phyloP scores from a whole-genome alignment of 257 asterid genomes.

The Pogostemon cablin region DNA sequence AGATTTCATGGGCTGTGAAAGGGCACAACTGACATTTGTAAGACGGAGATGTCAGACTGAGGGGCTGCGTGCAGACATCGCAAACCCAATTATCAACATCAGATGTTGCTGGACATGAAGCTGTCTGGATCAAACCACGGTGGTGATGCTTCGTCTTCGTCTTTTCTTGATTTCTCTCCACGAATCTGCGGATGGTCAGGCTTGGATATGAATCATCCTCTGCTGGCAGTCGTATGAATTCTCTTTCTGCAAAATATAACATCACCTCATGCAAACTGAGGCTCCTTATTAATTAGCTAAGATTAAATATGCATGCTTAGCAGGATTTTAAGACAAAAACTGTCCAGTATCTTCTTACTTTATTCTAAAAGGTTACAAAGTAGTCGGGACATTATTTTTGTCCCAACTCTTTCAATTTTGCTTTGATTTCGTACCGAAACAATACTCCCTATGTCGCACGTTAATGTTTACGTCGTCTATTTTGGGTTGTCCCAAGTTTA shows the following conservation, averaged over 20 bases:
- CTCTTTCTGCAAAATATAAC: conserved; percentile 11
- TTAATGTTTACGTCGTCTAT: too few relatives aligned
- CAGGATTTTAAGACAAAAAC: too few relatives aligned
- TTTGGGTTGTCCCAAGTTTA: too few relatives aligned
- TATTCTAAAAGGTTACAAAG: too few relatives aligned
- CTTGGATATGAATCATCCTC: conserved; percentile 11
- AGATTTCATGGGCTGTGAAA: background rate
- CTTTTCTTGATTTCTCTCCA: background rate
- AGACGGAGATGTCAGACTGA: background rate
- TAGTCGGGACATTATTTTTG: too few relatives aligned
- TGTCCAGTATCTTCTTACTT: too few relatives aligned
- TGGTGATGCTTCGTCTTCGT: background rate
- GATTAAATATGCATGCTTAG: too few relatives aligned
- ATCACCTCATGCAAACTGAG: too few relatives aligned
- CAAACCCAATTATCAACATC: background rate
- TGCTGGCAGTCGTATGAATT: background rate
- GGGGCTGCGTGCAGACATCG: conserved; percentile 8
- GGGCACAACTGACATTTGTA: background rate
- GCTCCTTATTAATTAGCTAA: too few relatives aligned
- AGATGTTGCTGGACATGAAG: background rate
- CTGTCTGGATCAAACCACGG: background rate
- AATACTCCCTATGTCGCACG: too few relatives aligned
- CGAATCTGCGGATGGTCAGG: background rate
- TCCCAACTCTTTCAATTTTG: too few relatives aligned
- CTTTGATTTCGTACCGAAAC: too few relatives aligned